These are phyloP conservation scores for Metroxylon sagu DNA, from an alignment of 176 grass and related monocot genomes.

Conservation along the genomic window DNA sequence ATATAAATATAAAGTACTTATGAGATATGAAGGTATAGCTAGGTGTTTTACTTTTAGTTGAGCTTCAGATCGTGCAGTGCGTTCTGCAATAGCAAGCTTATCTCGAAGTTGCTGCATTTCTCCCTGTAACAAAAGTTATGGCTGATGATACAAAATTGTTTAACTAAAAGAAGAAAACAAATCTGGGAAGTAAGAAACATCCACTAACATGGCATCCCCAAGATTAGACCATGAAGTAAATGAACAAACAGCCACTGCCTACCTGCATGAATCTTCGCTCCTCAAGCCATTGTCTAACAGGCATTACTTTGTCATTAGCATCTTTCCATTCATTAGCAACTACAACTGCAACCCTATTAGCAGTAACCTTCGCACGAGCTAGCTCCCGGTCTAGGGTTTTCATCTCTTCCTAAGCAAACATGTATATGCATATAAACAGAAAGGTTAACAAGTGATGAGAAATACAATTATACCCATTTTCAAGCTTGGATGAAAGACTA, in stretches of 20 bases:
- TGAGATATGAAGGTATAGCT: no score
- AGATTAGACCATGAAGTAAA: neutral
- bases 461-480: no score
- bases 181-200: no score
- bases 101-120: conserved; percentile 93
- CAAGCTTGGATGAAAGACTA: conserved; percentile 1
- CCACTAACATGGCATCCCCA: no score
- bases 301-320: conserved; percentile 99
- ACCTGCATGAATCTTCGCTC: conserved; percentile 94
- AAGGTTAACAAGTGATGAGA: no score
- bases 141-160: no score
- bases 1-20: neutral
- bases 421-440: no score
- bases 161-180: no score
- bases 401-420: conserved; percentile 70
- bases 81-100: conserved; percentile 83
- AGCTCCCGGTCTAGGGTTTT: conserved; percentile 95
- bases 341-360: conserved; percentile 91
- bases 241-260: conserved; percentile 18
- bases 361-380: conserved; percentile 82
- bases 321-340: conserved; percentile 99
- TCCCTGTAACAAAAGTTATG: conserved; percentile 28
- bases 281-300: conserved; percentile 98
- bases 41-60: conserved; percentile 59
- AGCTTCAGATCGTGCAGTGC: conserved; percentile 83